Percentiles rank a stretch among this genome's conserved stretches.
These are phyloP conservation scores for Medicago lupulina DNA, from an alignment of 306 rosid species.

Conservation along the genomic window DNA sequence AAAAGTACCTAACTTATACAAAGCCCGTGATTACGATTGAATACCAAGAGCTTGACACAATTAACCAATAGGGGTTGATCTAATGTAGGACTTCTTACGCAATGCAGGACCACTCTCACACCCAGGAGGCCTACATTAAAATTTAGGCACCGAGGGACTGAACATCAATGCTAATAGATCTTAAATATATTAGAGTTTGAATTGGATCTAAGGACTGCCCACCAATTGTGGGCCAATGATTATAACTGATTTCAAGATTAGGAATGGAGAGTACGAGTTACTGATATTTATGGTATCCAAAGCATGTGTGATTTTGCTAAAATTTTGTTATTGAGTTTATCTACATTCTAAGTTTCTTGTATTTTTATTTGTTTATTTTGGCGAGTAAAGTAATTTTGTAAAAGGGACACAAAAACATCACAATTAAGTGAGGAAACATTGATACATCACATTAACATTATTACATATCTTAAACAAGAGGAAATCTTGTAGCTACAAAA, in stretches of 20 bases:
- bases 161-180: no score
- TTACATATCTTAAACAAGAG: constrained; percentile 12
- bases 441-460: not conserved
- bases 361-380: not conserved
- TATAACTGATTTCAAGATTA: not conserved
- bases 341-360: not conserved
- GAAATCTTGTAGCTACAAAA: constrained; percentile 26
- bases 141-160: no score
- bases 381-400: not conserved
- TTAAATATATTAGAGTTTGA: no score
- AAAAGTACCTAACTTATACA: no score
- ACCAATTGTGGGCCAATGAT: no score
- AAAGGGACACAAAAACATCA: not conserved
- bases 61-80: no score
- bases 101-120: no score
- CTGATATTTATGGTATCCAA: constrained; percentile 1
- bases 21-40: no score
- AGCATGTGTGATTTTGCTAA: not conserved
- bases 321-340: not conserved
- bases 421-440: not conserved
- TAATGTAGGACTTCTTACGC: no score
- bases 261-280: not conserved
- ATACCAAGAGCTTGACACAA: no score
- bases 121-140: no score
- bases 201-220: no score